These are phyloP conservation scores for Lupinus albus DNA, from an alignment of 306 rosid species.

Conservation along the genomic window DNA sequence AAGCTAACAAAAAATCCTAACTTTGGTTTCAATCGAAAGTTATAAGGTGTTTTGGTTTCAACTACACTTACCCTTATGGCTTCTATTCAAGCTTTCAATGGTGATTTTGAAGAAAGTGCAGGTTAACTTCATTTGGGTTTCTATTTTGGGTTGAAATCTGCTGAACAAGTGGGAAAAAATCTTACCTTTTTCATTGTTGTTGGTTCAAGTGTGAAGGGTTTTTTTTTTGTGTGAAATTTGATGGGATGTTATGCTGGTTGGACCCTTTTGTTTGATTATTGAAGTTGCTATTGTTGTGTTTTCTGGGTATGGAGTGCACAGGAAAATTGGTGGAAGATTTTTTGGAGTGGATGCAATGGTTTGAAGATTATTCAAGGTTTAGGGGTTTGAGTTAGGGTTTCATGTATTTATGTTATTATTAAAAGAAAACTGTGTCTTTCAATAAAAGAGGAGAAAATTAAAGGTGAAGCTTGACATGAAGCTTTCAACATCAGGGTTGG, in stretches of 20 bases:
- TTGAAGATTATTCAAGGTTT: conserved; percentile 44
- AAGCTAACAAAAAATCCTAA: conserved; percentile 50
- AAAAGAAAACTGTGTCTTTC: conserved; percentile 36
- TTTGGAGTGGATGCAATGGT: conserved; percentile 52
- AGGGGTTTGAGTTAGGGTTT: conserved; percentile 58
- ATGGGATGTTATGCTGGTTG: conserved; percentile 40
- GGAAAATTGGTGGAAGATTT: conserved; percentile 44
- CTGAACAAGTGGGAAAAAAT: neutral
- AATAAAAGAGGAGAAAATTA: conserved; percentile 36
- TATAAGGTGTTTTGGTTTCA: conserved; percentile 57
- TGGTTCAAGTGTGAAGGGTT: conserved; percentile 2
- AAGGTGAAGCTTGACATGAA: conserved; percentile 75
- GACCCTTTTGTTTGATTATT: conserved; percentile 46
- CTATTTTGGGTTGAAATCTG: conserved; percentile 29
- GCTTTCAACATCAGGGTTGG: conserved; percentile 95
- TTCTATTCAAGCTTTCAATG: conserved; percentile 42
- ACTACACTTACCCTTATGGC: conserved; percentile 36
- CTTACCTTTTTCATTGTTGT: conserved; percentile 25
- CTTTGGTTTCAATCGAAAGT: conserved; percentile 65
- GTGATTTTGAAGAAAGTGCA: conserved; percentile 59
- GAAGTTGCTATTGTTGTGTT: conserved; percentile 6
- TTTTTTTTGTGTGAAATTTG: conserved; percentile 35
- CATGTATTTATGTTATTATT: conserved; percentile 45
- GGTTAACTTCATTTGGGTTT: conserved; percentile 46
- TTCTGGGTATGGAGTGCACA: conserved; percentile 49